Conservation (phyloP, 371 early-diverging fungal species). For the Choanephora cucurbitarum region DNA sequence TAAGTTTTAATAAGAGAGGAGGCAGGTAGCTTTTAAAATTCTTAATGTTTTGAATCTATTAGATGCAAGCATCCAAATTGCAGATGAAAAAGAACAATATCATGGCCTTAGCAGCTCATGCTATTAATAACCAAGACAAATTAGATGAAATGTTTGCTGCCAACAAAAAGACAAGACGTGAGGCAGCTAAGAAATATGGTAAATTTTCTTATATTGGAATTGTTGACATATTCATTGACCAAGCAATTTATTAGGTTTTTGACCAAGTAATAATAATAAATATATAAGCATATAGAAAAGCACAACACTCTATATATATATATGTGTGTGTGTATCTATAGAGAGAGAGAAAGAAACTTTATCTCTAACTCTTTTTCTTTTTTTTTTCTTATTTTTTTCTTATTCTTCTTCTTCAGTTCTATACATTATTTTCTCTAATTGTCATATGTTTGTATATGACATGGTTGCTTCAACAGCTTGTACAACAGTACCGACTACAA, state of each 20-base stretch:
- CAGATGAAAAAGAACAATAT: slow-evolving; percentile 80
- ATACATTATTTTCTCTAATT: too few relatives aligned
- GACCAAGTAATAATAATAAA: slow-evolving; percentile 1
- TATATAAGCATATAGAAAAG: not conserved
- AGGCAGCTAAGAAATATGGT: slow-evolving; percentile 75
- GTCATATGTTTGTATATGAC: slow-evolving; percentile 12
- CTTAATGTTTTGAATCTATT: too few relatives aligned
- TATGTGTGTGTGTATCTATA: too few relatives aligned
- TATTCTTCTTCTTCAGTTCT: not conserved
- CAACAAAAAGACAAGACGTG: slow-evolving; percentile 63
- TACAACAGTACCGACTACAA: slow-evolving; percentile 8
- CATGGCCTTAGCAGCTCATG: slow-evolving; percentile 76
- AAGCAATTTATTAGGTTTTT: slow-evolving; percentile 5
- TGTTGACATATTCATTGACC: slow-evolving; percentile 5
- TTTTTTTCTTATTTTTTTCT: not conserved
- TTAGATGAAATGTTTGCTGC: slow-evolving; percentile 68
- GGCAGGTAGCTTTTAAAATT: too few relatives aligned
- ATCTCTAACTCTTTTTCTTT: not conserved
- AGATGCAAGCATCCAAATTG: slow-evolving; percentile 44
- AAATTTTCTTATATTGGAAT: too few relatives aligned
- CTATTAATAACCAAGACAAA: slow-evolving; percentile 64
- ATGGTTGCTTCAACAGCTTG: slow-evolving; percentile 4
- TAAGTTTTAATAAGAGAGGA: too few relatives aligned
- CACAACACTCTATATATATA: too few relatives aligned
- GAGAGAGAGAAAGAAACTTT: too few relatives aligned